Evolutionary conservation across 805 yeast species (phyloP).

Genomic region (Metschnikowia shivogae): DNA sequence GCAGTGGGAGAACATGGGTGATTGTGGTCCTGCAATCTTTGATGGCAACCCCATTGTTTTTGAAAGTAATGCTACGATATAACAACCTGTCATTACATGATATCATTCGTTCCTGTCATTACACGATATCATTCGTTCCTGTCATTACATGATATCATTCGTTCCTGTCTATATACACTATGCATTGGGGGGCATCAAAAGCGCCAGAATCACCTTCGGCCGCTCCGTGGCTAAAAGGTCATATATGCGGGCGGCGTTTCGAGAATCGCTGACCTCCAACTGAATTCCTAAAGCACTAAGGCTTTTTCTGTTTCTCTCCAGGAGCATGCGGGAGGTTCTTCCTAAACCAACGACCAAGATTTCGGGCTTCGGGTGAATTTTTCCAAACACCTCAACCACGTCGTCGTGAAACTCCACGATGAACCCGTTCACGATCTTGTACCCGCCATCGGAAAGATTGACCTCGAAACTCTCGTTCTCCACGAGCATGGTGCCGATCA

Average conservation of each 20-base stretch:
- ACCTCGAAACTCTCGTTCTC: slow-evolving; percentile 62
- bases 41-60: too few relatives aligned
- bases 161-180: slow-evolving; percentile 13
- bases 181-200: slow-evolving; percentile 66
- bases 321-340: slow-evolving; percentile 54
- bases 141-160: neutral
- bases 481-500: slow-evolving; percentile 46
- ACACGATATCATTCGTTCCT: neutral
- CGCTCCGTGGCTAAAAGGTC: slow-evolving; percentile 79
- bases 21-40: too few relatives aligned
- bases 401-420: slow-evolving; percentile 47
- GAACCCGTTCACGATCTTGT: slow-evolving; percentile 44
- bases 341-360: slow-evolving; percentile 72
- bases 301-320: slow-evolving; percentile 47
- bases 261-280: slow-evolving; percentile 59
- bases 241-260: slow-evolving; percentile 63
- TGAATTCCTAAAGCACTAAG: slow-evolving; percentile 63
- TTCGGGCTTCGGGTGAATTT: slow-evolving; percentile 75
- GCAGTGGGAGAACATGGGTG: too few relatives aligned
- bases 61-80: too few relatives aligned
- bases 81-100: neutral
- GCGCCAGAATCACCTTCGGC: slow-evolving; percentile 67
- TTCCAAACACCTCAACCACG: slow-evolving; percentile 45
- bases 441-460: slow-evolving; percentile 44
- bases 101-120: neutral